Base-by-base conservation (phyloP, 2,329 filamentous ascomycete genomes). In the Aureobasidium sp. region DNA sequence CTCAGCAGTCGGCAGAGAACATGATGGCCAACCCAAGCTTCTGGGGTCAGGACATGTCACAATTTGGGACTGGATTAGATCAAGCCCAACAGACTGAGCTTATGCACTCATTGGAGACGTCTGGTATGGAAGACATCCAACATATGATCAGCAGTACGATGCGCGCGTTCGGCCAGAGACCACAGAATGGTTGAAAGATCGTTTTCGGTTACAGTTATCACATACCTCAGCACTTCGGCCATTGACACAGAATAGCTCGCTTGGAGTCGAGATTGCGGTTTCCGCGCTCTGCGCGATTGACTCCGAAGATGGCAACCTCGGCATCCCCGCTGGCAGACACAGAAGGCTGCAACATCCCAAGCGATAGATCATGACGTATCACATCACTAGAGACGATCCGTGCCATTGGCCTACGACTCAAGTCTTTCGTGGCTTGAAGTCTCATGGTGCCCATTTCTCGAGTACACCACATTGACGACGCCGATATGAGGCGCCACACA, bases 111-210 rank as follows among this genome's bases (percentile, higher is more conserved):
- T 64, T 75, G 13, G 73, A 75, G 64, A 73, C 71, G 17, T 67
- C 71, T n/a, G 73, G 73, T 12, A 74, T 74, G 71, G 69, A 71
- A 43, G 71, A 73, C 60, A 73, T 75, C 37, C 71, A 75, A 64
- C 69, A 65, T 64, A 73, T 74, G 69, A 74, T 75, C 39, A 66
- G 66, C 26, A 62, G 60, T 20, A 71, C 71, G 12, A 55, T 47
- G 32, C 50, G 60, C 7, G 48, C 48, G 7, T 62, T 51, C 26
- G 57, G 44, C 15, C 57, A 50, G 13, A 44, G 57, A 48, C 55
- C 55, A 13, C 55, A 59, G 55, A 59, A 59, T 20, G 55, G 55
- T 27, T 59, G 55, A 59, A 48, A 37, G 52, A 20, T 1, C n/a
- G 20, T 7, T 12, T 5, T 2, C 5, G 20, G 6, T 51, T 15